phyloP scores from a whole-genome alignment of 345 rosid genomes.

The Cardamine resedifolia region DNA sequence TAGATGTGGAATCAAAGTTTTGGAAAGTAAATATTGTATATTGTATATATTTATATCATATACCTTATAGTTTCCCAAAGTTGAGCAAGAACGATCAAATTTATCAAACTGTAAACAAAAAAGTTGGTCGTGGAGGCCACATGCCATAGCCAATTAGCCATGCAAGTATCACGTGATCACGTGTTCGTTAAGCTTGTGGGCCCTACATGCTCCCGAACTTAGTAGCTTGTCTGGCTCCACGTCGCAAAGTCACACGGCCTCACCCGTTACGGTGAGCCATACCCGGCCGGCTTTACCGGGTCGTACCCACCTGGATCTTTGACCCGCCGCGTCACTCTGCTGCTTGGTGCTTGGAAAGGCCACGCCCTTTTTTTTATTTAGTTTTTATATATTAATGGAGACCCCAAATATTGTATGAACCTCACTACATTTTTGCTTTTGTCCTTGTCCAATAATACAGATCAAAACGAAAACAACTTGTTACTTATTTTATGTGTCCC shows the following conservation, averaged over 20 bases:
- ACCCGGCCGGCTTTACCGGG: conserved; percentile 19
- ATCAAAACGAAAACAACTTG: conserved; percentile 29
- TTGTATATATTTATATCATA: not conserved
- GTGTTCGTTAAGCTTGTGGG: not conserved
- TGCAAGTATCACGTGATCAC: conserved; percentile 26
- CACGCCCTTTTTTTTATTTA: not conserved
- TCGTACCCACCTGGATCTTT: conserved; percentile 5
- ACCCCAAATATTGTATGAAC: conserved; percentile 17
- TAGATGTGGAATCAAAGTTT: not conserved
- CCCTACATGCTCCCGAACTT: conserved; percentile 10
- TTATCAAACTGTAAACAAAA: not conserved
- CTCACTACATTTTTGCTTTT: conserved; percentile 23
- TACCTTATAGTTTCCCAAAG: not conserved
- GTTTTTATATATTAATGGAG: not conserved
- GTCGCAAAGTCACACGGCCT: conserved; percentile 34
- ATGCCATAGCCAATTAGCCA: conserved; percentile 16
- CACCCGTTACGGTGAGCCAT: conserved; percentile 31
- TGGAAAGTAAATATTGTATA: not conserved
- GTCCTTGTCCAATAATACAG: conserved; percentile 22
- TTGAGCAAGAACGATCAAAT: not conserved
- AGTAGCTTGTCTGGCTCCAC: conserved; percentile 31
- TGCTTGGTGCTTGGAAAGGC: conserved; percentile 25
- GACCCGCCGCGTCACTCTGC: conserved; percentile 32
- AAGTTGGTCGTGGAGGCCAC: not conserved
- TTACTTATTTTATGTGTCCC: conserved; percentile 5